Conservation (phyloP, 1,139 yeast species). For the Kodamaea suecica region DNA sequence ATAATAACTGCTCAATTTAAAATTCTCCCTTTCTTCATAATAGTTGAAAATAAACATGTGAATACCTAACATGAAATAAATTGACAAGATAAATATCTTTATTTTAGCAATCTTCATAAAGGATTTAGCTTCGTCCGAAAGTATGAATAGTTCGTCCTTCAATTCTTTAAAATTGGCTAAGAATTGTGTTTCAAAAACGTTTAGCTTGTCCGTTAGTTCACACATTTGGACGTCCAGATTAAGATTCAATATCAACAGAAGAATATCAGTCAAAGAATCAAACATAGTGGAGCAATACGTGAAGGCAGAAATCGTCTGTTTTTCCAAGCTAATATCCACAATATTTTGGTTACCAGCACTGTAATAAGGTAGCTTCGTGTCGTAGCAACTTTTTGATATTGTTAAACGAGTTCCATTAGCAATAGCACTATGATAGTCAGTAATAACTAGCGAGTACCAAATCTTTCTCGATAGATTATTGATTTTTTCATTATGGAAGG, state of each 20-base stretch:
- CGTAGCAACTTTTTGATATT: constrained; percentile 28
- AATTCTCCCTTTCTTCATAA: constrained; percentile 32
- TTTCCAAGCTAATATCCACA: constrained; percentile 26
- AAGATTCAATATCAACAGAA: constrained; percentile 20
- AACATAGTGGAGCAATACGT: constrained; percentile 17
- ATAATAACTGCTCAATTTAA: constrained; percentile 31
- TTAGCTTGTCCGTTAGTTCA: constrained; percentile 16
- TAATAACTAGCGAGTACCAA: constrained; percentile 30
- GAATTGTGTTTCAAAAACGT: constrained; percentile 18
- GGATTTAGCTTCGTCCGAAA: constrained; percentile 7
- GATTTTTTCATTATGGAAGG: constrained; percentile 20
- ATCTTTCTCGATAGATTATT: constrained; percentile 36
- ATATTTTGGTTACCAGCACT: constrained; percentile 32
- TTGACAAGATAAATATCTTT: constrained; percentile 12
- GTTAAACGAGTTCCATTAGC: constrained; percentile 38
- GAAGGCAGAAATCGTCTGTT: constrained; percentile 14
- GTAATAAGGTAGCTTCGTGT: constrained; percentile 30
- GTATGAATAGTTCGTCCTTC: constrained; percentile 18
- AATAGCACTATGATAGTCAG: constrained; percentile 38
- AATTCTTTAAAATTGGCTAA: constrained; percentile 18
- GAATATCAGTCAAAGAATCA: constrained; percentile 17
- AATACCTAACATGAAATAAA: constrained; percentile 29
- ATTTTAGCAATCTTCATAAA: constrained; percentile 8
- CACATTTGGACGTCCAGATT: constrained; percentile 19
- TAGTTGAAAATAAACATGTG: constrained; percentile 40